Base-by-base conservation (phyloP, 768 basidiomycete genomes). In the Lactifluus subvellereus region DNA sequence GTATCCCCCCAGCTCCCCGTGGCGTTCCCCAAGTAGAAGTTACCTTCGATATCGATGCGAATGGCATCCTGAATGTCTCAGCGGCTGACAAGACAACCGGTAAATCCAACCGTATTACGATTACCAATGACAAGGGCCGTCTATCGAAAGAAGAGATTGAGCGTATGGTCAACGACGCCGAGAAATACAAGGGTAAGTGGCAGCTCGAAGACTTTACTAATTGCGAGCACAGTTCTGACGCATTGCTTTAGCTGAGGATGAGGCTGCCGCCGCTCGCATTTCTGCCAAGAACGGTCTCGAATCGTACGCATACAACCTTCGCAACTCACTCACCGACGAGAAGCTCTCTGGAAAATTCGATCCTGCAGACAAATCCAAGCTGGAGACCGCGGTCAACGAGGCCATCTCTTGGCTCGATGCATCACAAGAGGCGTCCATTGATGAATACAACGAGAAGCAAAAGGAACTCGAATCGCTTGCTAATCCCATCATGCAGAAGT, bases 1-100 rank as follows among this genome's bases (percentile, higher is more conserved):
- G 94, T 61, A 98, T 98, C 66, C 95, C 91, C 22, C 94, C 96
- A 45, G 93, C 95, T 30, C 96, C 96, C 65, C 92, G 95, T 78
- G 95, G 95, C 80, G 94, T 96, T 69, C 96, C 96, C 72, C 96
- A 97, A 71, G 83, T 98, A 69, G 95, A 98, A 75, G 95, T 98
- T 72, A 96, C 93, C 49, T 98, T 98, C 77, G 95, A 98, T 72
- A 94, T 98, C 66, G 95, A 98, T 71, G 94, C 94, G 67, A 95
- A 95, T 77, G 92, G 93, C 80, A 94, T 96, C 73, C 75, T 96
- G 72, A 97, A 96, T 77, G 96, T 98, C 68, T 92, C 92, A 49
- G 95, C 96, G 4, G 79, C 88, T 47, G 94, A 98, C 79, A 97
- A 96, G 83, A 95, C 93, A 11, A 97, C 95, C 60, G 95, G 95